Evolutionary conservation across 2,329 filamentous ascomycete species (phyloP), one percentile per base, ranked within the genome.

Genomic region (Neofusicoccum laricinum): DNA sequence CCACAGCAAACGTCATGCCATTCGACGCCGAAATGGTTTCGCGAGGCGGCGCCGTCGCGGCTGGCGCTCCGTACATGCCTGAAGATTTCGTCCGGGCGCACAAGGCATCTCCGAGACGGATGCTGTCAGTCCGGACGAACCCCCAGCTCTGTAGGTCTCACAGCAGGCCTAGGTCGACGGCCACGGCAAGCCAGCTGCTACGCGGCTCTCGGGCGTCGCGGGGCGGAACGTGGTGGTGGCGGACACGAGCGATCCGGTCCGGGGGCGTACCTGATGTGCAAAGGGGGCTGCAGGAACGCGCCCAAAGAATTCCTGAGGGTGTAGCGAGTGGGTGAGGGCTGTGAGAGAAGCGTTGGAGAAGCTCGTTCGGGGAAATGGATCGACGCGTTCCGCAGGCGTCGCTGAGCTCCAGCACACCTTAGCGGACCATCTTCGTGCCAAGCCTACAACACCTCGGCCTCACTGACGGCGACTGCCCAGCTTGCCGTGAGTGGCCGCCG

Each of bases 381-480:
- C 55, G 40, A 43, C 53, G 53, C 15, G 7, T n/a, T 6, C 38
- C 25, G 25, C 25, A 30, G 25, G 25, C 25, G 25, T 30, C 25
- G 25, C 25, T 30, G 25, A 40, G 41, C 25, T 34, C 15, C 55
- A 53, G 32, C 49, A 34, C 17, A 17, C 49, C 38, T 19, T 34
- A 43, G 51, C 55, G 55, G 55, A 14, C 41, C 43, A 19, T 59
- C 25, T 59, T 59, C 55, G 55, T 59, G 55, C 55, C 55, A 59
- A 59, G 55, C 55, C 55, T 17, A 45, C 55, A 36, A 21, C 55
- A 59, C 55, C 55, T 59, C 55, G 55, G 55, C 55, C 41, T 41
- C 51, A 6, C 36, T 8, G 12, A 43, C 12, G 41, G 25, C 49
- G 6, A 14, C 34, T 55, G 34, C n/a, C 4, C 51, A 55, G 19